Base-by-base conservation (phyloP, 2,329 filamentous ascomycete genomes). In the Chaetomium strumarium region DNA sequence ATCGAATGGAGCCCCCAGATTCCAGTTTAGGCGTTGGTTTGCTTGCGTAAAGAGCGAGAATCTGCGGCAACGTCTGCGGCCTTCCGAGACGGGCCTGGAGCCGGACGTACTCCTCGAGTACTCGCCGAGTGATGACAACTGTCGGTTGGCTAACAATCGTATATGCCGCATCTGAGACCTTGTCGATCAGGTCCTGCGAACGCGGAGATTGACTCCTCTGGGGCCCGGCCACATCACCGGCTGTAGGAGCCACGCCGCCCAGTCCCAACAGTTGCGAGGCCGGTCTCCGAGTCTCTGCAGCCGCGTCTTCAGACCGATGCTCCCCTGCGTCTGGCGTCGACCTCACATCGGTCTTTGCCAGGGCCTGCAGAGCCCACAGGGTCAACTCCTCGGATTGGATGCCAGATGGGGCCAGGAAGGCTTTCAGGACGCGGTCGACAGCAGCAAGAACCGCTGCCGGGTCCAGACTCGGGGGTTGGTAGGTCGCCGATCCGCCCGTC, bases 41-140 rank as follows among this genome's bases (percentile, higher is more conserved):
- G 61, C 81, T 81, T 45, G 89, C 88, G 67, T 92, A 97, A 49
- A 96, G 77, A 51, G 84, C 74, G 64, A 99, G 86, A 39, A 90
- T 81, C 55, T 85, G 80, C 7, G 92, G 90, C 57, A 97, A 80
- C 41, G 87, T 84, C 58, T 88, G 81, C 2, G 90, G 84, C 52
- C 79, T 83, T 56, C 83, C 80, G 40, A 97, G 79, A 11, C 84
- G 77, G 29, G 84, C 77, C 67, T 96, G 90, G 41, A 89, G 81
- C 36, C 80, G 76, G 56, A 95, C 84, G 68, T 96, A 97, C 60
- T 80, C 69, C 52, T 79, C 75, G 37, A 97, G 80, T 33, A 92
- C 74, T 30, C 78, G 73, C 9, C 85, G 81, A 5, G 88, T 87
- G 64, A 97, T 87, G 70, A 90, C 88, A 44, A 96, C 84, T 55